Percentiles rank a stretch among this genome's conserved stretches.
Conservation (phyloP, 2,329 filamentous ascomycete species). For the Monilinia vaccinii-corymbosi region DNA sequence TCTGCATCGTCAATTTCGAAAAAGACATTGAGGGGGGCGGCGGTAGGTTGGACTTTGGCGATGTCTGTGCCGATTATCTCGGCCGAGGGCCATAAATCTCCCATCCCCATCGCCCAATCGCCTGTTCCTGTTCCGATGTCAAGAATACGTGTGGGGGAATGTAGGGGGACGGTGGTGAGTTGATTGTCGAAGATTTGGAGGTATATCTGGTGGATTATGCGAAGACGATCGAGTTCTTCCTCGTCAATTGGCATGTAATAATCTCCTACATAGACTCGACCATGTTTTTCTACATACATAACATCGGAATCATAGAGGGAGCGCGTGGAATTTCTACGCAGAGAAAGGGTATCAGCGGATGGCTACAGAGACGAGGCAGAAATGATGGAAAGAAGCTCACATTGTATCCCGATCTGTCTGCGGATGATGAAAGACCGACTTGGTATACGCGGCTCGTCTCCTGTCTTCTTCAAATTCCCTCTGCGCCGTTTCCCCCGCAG, state of each 20-base stretch:
- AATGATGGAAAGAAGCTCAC: neutral
- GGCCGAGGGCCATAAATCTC: conserved; percentile 37
- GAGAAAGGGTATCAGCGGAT: neutral
- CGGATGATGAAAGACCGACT: conserved; percentile 9
- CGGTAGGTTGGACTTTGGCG: conserved; percentile 48
- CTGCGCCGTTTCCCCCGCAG: neutral
- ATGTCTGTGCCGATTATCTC: conserved; percentile 52
- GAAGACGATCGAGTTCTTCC: conserved; percentile 25
- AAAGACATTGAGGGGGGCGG: conserved; percentile 51
- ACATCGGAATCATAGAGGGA: conserved; percentile 27
- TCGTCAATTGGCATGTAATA: conserved; percentile 32
- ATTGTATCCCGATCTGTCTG: conserved; percentile 13
- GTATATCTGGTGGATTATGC: conserved; percentile 25
- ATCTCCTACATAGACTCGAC: conserved; percentile 40
- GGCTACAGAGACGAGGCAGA: neutral
- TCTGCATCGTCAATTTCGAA: conserved; percentile 56
- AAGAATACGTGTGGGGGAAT: conserved; percentile 34
- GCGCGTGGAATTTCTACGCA: conserved; percentile 25
- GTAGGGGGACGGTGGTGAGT: conserved; percentile 28
- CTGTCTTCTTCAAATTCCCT: conserved; percentile 1
- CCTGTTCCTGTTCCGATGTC: conserved; percentile 50
- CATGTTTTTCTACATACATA: conserved; percentile 37
- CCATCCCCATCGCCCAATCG: conserved; percentile 55
- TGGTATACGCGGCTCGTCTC: neutral
- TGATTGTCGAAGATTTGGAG: conserved; percentile 22